Conservation (phyloP, 2,329 filamentous ascomycete genomes). For the Ascochyta viciae-villosae region DNA sequence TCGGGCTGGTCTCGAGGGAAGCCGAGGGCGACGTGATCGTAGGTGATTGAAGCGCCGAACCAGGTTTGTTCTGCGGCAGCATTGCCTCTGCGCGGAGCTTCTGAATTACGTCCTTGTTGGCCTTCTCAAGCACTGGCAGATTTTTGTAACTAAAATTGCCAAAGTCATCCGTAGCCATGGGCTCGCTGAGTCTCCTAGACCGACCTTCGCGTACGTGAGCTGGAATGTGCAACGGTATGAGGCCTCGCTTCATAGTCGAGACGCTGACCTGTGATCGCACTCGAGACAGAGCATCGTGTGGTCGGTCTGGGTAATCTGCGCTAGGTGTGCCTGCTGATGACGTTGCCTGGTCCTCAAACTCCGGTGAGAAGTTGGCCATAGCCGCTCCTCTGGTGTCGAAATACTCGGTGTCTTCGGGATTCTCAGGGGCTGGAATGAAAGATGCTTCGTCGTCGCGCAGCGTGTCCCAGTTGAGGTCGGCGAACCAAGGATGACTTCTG, state of each 20-base stretch:
- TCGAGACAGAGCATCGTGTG: conserved; percentile 91
- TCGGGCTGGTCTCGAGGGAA: conserved; percentile 83
- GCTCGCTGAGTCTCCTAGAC: conserved; percentile 87
- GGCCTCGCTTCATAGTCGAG: conserved; percentile 83
- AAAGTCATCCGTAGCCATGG: conserved; percentile 88
- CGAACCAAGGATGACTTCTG: conserved; percentile 86
- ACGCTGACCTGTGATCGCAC: conserved; percentile 83
- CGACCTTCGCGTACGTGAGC: conserved; percentile 93
- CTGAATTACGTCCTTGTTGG: conserved; percentile 98
- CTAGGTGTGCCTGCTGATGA: conserved; percentile 73
- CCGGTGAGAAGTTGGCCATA: conserved; percentile 88
- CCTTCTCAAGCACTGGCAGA: conserved; percentile 92
- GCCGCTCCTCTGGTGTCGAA: conserved; percentile 93
- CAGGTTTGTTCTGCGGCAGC: conserved; percentile 66
- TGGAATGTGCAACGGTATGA: conserved; percentile 96
- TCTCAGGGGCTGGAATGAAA: conserved; percentile 90
- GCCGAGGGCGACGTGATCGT: conserved; percentile 63
- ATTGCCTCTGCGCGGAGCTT: conserved; percentile 92
- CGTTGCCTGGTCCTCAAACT: conserved; percentile 87
- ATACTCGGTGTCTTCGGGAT: conserved; percentile 97
- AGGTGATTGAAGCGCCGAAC: conserved; percentile 51
- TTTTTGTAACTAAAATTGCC: conserved; percentile 98
- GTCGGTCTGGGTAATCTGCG: conserved; percentile 83
- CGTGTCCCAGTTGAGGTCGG: conserved; percentile 85
- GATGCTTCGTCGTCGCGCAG: conserved; percentile 94